phyloP scores from a whole-genome alignment of 192 early-diverging fungal species.

The Cetraspora pellucida region DNA sequence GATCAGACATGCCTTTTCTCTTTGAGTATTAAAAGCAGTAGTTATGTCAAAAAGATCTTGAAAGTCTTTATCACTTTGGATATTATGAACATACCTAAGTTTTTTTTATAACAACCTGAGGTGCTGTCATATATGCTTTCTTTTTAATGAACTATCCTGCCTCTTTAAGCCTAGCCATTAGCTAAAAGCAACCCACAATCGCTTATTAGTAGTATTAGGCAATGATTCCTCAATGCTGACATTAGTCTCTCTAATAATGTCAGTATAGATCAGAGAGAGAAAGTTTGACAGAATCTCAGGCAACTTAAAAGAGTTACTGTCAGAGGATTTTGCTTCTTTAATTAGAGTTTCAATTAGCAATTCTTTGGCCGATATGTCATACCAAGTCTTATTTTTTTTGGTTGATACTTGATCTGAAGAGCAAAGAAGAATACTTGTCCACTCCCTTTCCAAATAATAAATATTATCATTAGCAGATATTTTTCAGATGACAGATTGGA shows the following conservation, averaged over 20 bases:
- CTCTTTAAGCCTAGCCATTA: conserved; percentile 14
- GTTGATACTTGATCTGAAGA: no score
- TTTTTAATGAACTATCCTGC: neutral
- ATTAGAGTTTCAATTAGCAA: no score
- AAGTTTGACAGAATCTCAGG: no score
- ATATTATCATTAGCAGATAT: no score
- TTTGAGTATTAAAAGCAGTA: neutral
- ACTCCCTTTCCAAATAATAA: no score
- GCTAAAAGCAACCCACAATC: conserved; percentile 20
- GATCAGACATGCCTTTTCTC: neutral
- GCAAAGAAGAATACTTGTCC: no score
- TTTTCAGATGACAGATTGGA: no score
- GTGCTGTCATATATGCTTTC: neutral
- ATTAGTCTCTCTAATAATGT: neutral
- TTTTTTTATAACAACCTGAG: conserved; percentile 9
- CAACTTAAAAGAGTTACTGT: neutral
- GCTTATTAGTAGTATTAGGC: neutral
- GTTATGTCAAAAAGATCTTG: neutral
- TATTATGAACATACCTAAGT: neutral
- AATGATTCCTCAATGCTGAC: neutral
- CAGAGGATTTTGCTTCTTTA: no score
- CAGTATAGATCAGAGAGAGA: neutral
- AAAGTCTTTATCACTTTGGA: neutral
- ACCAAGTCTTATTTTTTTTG: no score
- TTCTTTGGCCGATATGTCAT: no score